Evolutionary conservation across 495 filamentous ascomycete species (phyloP).

Genomic region (Trypethelium eluteriae): DNA sequence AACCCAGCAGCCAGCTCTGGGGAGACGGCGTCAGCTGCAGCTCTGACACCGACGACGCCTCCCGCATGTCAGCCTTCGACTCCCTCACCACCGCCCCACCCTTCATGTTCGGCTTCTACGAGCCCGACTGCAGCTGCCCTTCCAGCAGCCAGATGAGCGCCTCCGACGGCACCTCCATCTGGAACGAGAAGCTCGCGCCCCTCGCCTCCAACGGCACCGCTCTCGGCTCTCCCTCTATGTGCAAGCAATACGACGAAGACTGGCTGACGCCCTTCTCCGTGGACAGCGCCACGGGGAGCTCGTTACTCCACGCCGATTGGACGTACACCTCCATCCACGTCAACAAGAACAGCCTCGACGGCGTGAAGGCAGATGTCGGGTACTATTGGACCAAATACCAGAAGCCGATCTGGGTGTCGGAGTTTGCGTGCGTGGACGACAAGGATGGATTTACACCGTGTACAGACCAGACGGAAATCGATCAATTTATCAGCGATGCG

Average conservation of each 20-base stretch:
- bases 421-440: conserved; percentile 31
- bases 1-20: neutral
- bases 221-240: conserved; percentile 27
- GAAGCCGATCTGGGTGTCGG: conserved; percentile 29
- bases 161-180: conserved; percentile 22
- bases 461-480: conserved; percentile 23
- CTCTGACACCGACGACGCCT: conserved; percentile 12
- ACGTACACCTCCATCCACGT: conserved; percentile 29
- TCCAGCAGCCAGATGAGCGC: conserved; percentile 23
- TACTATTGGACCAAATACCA: conserved; percentile 27
- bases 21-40: conserved; percentile 6
- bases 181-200: conserved; percentile 24
- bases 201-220: conserved; percentile 19
- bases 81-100: conserved; percentile 17
- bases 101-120: conserved; percentile 32
- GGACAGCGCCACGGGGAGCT: neutral
- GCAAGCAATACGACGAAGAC: conserved; percentile 26
- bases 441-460: conserved; percentile 16
- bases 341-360: conserved; percentile 26
- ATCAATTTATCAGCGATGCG: conserved; percentile 24
- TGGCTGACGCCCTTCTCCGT: conserved; percentile 28
- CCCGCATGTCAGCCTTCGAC: conserved; percentile 23
- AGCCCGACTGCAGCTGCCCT: conserved; percentile 29
- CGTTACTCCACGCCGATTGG: conserved; percentile 17
- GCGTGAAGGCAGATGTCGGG: conserved; percentile 25